Evolutionary conservation across 495 filamentous ascomycete species (phyloP).

Genomic region (Paragyromitra xinjiangensis): DNA sequence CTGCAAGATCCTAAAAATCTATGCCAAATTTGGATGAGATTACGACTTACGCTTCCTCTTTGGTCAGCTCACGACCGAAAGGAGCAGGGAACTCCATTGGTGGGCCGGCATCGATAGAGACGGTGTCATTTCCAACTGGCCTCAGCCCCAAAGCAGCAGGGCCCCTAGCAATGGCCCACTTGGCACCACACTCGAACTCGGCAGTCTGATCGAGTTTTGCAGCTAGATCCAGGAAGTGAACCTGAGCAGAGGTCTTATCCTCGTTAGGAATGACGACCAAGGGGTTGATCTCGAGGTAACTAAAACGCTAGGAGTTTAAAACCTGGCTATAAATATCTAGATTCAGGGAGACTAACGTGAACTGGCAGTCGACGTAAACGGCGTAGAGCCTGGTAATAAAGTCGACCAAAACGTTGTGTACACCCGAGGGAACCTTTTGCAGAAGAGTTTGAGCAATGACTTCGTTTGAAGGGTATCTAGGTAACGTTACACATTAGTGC

Average conservation of each 20-base stretch:
- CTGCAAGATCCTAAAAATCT: background rate
- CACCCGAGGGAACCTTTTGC: constrained; percentile 90
- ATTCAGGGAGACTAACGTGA: constrained; percentile 66
- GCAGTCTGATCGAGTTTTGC: constrained; percentile 99
- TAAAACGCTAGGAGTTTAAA: constrained; percentile 30
- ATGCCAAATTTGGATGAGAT: background rate
- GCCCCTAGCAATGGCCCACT: constrained; percentile 95
- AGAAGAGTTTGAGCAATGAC: constrained; percentile 84
- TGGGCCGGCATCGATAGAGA: constrained; percentile 94
- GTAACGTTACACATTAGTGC: constrained; percentile 36
- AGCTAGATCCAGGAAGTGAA: constrained; percentile 97
- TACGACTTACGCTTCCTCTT: constrained; percentile 79
- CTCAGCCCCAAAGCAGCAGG: constrained; percentile 85
- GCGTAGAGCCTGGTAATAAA: constrained; percentile 91
- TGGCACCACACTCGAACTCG: constrained; percentile 98
- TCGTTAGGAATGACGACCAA: constrained; percentile 97
- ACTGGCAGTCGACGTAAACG: constrained; percentile 99
- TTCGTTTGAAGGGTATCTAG: constrained; percentile 88
- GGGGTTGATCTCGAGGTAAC: constrained; percentile 99
- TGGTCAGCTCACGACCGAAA: constrained; percentile 96
- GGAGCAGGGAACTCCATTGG: constrained; percentile 99
- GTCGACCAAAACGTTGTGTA: constrained; percentile 98
- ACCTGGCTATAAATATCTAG: constrained; percentile 2
- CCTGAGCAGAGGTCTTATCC: constrained; percentile 87
- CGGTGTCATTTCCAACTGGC: constrained; percentile 69